phyloP scores from a whole-genome alignment of 345 rosid genomes.

The Excoecaria agallocha region DNA sequence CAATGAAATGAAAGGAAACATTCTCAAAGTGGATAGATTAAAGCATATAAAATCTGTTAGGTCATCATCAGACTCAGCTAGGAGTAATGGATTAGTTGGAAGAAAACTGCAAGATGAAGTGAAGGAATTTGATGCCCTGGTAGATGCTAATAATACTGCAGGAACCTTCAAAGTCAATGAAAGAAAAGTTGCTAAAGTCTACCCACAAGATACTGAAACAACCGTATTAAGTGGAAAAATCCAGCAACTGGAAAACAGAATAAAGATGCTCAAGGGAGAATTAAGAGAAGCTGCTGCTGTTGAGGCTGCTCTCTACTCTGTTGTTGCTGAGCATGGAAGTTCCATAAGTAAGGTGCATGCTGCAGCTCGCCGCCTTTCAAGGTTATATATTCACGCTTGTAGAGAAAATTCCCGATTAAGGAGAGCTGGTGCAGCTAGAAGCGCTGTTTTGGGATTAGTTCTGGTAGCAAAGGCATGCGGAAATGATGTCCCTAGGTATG shows the following conservation, averaged over 20 bases:
- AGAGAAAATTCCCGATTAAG: conserved; percentile 48
- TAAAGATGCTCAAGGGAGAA: conserved; percentile 80
- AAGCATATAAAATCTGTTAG: conserved; percentile 76
- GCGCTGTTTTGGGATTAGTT: conserved; percentile 72
- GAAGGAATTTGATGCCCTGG: conserved; percentile 31
- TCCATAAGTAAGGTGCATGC: conserved; percentile 90
- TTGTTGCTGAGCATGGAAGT: conserved; percentile 88
- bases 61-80: conserved; percentile 50
- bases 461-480: conserved; percentile 93
- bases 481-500: conserved; percentile 90
- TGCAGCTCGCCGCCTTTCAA: conserved; percentile 88
- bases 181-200: conserved; percentile 52
- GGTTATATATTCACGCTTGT: conserved; percentile 74
- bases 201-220: conserved; percentile 40
- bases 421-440: conserved; percentile 76
- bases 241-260: conserved; percentile 60
- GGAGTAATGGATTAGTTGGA: conserved; percentile 42
- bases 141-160: conserved; percentile 24
- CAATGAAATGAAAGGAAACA: conserved; percentile 34
- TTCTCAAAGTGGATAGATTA: conserved; percentile 46
- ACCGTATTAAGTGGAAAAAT: conserved; percentile 54
- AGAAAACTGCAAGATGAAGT: conserved; percentile 35
- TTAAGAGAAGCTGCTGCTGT: conserved; percentile 84
- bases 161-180: conserved; percentile 39
- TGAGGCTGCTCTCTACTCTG: conserved; percentile 85